Evolutionary conservation across 2,329 filamentous ascomycete genomes (phyloP), one percentile per base, ranked within the genome.

Genomic region (Dactylonectria estremocensis): DNA sequence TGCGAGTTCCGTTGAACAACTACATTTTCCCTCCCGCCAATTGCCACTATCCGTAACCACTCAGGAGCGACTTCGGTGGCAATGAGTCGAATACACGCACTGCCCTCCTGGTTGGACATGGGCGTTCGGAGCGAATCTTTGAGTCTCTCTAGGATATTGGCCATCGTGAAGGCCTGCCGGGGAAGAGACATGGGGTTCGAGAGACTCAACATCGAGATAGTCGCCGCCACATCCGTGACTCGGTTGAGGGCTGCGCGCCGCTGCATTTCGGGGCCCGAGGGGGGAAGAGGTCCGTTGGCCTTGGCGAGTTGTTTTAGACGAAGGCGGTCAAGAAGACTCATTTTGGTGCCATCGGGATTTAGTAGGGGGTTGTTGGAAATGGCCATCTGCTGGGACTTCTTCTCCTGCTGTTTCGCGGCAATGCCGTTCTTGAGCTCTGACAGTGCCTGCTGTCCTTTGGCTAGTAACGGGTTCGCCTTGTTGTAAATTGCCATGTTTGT

Each of bases 271-370:
- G 87, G 84, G 0, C 86, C 75, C 1, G 90, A 85, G 1, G 92
- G 83, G 0, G 91, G 89, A 0, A 86, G 79, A 5, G 86, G 79
- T 77, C 91, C 93, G 56, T 81, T 83, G 9, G 83, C 79, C 72
- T 87, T 87, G 77, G 88, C 84, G 72, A 86, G 80, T 72, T 93
- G 89, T 83, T 95, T 95, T 61, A 87, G 85, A 69, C 92, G 91
- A 70, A 97, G 88, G 55, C 93, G 91, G 78, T 95, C 93, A 64
- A 96, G 85, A 24, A 97, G 88, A 60, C 89, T 89, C 83, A 92
- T 90, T 81, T 90, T 85, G 52, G 80, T 79, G 49, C 82, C 85
- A 56, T 84, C 83, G 1, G 82, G 69, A 67, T 85, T 86, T 43
- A 81, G 71, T 62, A 80, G 72, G 0, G 79, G 71, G 49, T 75